Evolutionary conservation across 1,284 basidiomycete species (phyloP), one percentile per base, ranked within the genome.

Genomic region (Leucoagaricus sp.): DNA sequence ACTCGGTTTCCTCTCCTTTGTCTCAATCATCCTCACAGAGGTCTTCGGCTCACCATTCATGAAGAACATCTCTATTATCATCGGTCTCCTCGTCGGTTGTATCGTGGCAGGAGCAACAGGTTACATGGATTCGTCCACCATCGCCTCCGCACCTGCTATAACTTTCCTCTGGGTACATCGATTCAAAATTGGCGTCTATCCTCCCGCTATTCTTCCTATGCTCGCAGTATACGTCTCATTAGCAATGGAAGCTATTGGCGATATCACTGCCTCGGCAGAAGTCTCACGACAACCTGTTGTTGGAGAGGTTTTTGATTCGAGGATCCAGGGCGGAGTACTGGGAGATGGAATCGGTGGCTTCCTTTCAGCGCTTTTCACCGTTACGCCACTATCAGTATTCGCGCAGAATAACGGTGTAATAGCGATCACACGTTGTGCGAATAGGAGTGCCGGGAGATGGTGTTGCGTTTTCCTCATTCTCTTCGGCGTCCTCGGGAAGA

Each of bases 371-470:
- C 72, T 93, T 29, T 89, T 91, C 72, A 94, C 92, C 0, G 87
- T 92, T 33, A 86, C 90, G 0, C 92, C 92, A 0, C 71, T 91
- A 41, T 92, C 89, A 10, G 83, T 88, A 44, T 94, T 93, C 66
- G 90, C 91, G 0, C 91, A 89, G 78, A 93, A 93, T 70, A 92
- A 92, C 65, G 88, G 87, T 40, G 87, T 91, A 26, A 92, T 93
- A 53, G 84, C 86, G 2, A 82, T 92, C 59, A 92, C 89, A 0
- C 83, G 88, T 1, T 91, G 89, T 61, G 89, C 89, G 9, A 92
- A 89, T 68, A 80, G 86, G 23, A 75, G 77, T 4, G 89, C 89
- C 1, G 89, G 89, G 10, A 76, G 85, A 9, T 89, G 85, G 82
- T 89, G 87, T 64, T 89, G 87, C 65, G 68, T 67, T 58, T 89